phyloP scores from a whole-genome alignment of 208 protist species.

The Trypanosomatidae sp. region DNA sequence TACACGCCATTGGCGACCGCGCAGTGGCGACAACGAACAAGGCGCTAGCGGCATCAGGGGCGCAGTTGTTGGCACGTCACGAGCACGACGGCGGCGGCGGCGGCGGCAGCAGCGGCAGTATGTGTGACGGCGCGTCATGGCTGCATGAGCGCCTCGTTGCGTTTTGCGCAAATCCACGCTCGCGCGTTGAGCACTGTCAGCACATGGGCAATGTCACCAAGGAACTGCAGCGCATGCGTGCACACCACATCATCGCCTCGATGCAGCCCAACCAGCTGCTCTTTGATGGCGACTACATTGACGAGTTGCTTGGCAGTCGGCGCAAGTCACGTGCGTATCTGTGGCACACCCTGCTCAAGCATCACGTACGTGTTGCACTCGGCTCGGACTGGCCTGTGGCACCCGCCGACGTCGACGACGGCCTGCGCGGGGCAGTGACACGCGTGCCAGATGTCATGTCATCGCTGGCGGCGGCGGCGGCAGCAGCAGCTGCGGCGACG shows the following conservation, averaged over 20 bases:
- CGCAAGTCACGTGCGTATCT: conserved; percentile 30
- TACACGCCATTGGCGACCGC: conserved; percentile 59
- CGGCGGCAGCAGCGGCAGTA: conserved; percentile 2
- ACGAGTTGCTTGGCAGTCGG: conserved; percentile 16
- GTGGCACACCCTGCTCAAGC: conserved; percentile 22
- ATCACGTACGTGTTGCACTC: conserved; percentile 18
- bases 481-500: conserved; percentile 3
- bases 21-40: conserved; percentile 32
- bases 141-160: background rate
- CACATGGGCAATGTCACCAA: conserved; percentile 23
- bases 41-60: conserved; percentile 13
- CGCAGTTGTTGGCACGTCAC: conserved; percentile 7
- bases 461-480: conserved; percentile 15
- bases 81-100: background rate
- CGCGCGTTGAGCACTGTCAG: conserved; percentile 56
- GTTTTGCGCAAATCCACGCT: conserved; percentile 23
- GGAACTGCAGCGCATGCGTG: conserved; percentile 23
- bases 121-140: no score
- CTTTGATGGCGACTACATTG: conserved; percentile 41
- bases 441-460: conserved; percentile 42
- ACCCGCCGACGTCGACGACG: conserved; percentile 23
- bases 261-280: conserved; percentile 59
- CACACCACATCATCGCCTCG: conserved; percentile 37
- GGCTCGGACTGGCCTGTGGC: conserved; percentile 61
- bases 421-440: conserved; percentile 36